These are phyloP conservation scores for Sphaerulina musiva DNA, from an alignment of 2,329 filamentous ascomycete genomes.

Conservation along the genomic window DNA sequence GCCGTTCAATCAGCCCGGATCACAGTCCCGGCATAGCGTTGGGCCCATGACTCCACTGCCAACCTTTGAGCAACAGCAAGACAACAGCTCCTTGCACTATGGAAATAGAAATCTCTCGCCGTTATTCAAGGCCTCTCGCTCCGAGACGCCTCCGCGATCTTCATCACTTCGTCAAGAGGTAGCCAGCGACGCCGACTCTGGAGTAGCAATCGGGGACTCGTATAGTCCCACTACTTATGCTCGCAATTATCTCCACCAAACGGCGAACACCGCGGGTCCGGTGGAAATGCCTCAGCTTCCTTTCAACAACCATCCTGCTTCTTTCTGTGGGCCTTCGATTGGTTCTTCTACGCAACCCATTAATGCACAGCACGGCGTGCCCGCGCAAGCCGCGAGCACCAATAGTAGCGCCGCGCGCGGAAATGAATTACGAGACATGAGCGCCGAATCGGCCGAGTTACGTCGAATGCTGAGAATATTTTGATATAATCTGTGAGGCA, in stretches of 20 bases:
- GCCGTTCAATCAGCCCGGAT: conserved; percentile 33
- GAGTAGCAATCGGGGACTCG: conserved; percentile 11
- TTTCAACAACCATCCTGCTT: conserved; percentile 12
- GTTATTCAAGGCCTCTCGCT: conserved; percentile 43
- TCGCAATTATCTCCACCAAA: conserved; percentile 31
- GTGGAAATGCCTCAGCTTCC: conserved; percentile 19
- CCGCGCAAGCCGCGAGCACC: conserved; percentile 10
- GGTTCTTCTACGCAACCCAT: conserved; percentile 9
- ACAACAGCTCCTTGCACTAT: conserved; percentile 34
- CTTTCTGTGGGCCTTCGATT: conserved; percentile 5
- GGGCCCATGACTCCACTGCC: conserved; percentile 25
- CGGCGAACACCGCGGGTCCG: conserved; percentile 24
- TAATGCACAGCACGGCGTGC: conserved; percentile 14
- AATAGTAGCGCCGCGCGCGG: conserved; percentile 8
- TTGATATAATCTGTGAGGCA: conserved; percentile 16
- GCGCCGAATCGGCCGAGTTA: conserved; percentile 37
- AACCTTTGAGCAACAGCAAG: conserved; percentile 23
- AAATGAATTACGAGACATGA: conserved; percentile 26
- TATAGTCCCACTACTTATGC: conserved; percentile 27
- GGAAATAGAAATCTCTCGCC: conserved; percentile 46
- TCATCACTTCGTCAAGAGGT: conserved; percentile 42
- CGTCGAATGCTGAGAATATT: conserved; percentile 36
- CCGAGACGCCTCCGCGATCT: conserved; percentile 38
- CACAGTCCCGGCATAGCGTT: conserved; percentile 17
- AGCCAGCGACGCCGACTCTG: conserved; percentile 16